Conservation (phyloP, 495 filamentous ascomycete genomes). For the Polyplosphaeria fusca region DNA sequence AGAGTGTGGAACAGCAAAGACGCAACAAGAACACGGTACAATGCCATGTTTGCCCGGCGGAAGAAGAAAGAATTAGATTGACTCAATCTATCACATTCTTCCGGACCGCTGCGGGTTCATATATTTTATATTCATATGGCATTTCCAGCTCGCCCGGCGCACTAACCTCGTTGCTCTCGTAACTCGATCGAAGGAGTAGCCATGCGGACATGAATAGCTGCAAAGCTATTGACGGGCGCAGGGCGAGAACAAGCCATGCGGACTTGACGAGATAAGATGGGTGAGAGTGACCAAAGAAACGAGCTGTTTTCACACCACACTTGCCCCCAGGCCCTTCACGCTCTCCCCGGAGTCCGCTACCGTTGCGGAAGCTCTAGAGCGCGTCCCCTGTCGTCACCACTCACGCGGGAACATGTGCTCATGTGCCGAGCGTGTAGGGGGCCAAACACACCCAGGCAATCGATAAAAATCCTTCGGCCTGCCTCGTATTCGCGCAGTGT, state of each 20-base stretch:
- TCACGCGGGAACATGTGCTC: background rate
- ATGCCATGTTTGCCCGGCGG: background rate
- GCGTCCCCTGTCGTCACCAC: background rate
- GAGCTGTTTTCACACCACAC: background rate
- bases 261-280: background rate
- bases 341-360: background rate
- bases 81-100: background rate
- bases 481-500: too few species aligned
- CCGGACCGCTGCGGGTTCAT: background rate
- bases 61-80: background rate
- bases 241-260: background rate
- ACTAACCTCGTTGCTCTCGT: too few species aligned
- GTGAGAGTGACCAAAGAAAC: background rate
- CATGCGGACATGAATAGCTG: background rate
- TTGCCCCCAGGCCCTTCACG: background rate
- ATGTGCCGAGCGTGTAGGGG: too few species aligned
- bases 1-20: background rate
- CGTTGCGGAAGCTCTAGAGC: background rate
- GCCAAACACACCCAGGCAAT: too few species aligned
- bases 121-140: background rate
- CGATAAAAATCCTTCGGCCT: too few species aligned
- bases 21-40: background rate
- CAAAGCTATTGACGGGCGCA: background rate
- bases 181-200: background rate
- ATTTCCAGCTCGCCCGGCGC: too few species aligned